Conservation (phyloP, 2,329 filamentous ascomycete genomes). For the Ceratocystiopsis brevicomis region DNA sequence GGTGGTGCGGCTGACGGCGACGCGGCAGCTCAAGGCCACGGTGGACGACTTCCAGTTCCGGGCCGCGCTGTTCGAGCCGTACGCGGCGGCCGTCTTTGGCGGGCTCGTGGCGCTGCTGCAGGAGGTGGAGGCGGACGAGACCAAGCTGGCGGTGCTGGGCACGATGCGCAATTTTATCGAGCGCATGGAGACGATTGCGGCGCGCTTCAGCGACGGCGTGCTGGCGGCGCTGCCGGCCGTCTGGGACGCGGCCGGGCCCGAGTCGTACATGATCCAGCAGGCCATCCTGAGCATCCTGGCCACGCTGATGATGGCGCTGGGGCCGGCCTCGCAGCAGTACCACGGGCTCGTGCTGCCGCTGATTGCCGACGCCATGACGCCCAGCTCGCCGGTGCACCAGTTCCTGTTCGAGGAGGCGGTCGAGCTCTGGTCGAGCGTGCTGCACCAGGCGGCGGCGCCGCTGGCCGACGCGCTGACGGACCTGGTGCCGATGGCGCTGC, state of each 20-base stretch:
- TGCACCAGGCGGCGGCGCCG: constrained; percentile 45
- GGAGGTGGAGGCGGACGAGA: constrained; percentile 66
- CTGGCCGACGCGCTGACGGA: constrained; percentile 41
- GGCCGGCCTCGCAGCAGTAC: constrained; percentile 55
- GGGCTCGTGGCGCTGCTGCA: constrained; percentile 61
- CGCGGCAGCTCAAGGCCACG: constrained; percentile 61
- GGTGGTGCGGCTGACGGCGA: constrained; percentile 81
- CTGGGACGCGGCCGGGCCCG: constrained; percentile 63
- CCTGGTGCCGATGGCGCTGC: constrained; percentile 43
- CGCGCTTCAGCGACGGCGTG: constrained; percentile 57
- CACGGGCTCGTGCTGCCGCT: constrained; percentile 67
- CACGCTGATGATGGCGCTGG: constrained; percentile 73
- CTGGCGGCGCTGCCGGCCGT: constrained; percentile 61
- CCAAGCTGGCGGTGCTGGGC: constrained; percentile 75
- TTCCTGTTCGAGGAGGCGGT: constrained; percentile 84
- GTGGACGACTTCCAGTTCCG: constrained; percentile 74
- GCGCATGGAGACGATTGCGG: constrained; percentile 56
- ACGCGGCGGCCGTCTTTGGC: constrained; percentile 52
- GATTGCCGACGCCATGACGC: constrained; percentile 60
- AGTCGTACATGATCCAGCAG: constrained; percentile 87
- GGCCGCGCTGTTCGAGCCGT: constrained; percentile 55
- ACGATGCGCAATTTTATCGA: constrained; percentile 68
- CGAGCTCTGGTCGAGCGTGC: constrained; percentile 67
- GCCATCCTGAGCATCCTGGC: constrained; percentile 73
- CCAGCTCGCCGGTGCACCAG: constrained; percentile 52